Conservation (phyloP, 768 basidiomycete genomes). For the Tricholomella constricta region DNA sequence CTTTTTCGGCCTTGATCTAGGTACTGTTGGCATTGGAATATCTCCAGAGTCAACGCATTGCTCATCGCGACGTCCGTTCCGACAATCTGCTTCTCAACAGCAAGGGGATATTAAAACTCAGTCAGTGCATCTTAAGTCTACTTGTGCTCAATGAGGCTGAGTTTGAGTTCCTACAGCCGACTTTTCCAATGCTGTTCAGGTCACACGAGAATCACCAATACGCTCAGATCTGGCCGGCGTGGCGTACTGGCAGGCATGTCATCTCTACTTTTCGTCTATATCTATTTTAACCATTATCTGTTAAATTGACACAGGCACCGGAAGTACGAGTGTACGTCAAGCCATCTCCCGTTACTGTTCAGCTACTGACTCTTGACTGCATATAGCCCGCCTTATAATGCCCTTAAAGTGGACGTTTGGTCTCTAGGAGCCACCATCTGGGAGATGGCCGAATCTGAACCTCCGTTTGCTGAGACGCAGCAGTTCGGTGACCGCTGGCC, state of each 20-base stretch:
- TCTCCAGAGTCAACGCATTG: conserved; percentile 65
- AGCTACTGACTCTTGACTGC: conserved; percentile 8
- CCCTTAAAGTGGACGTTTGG: conserved; percentile 78
- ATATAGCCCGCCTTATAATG: conserved; percentile 65
- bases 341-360: not conserved
- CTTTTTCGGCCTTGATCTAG: conserved; percentile 34
- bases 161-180: conserved; percentile 53
- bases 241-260: conserved; percentile 73
- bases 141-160: not conserved
- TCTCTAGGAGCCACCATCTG: conserved; percentile 82
- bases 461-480: conserved; percentile 67
- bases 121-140: conserved; percentile 40
- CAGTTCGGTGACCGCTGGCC: conserved; percentile 68
- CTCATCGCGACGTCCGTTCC: conserved; percentile 82
- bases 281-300: not conserved
- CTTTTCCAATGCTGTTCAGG: conserved; percentile 74
- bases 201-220: conserved; percentile 51
- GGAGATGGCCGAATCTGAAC: conserved; percentile 77
- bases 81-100: conserved; percentile 79
- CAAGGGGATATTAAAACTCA: conserved; percentile 71
- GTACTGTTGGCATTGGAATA: conserved; percentile 66
- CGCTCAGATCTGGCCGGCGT: conserved; percentile 68
- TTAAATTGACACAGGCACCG: conserved; percentile 49
- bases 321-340: conserved; percentile 70
- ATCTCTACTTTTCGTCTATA: not conserved